Evolutionary conservation across 2,329 filamentous ascomycete species (phyloP), one percentile per base, ranked within the genome.

Genomic region (Colletotrichum phormii): DNA sequence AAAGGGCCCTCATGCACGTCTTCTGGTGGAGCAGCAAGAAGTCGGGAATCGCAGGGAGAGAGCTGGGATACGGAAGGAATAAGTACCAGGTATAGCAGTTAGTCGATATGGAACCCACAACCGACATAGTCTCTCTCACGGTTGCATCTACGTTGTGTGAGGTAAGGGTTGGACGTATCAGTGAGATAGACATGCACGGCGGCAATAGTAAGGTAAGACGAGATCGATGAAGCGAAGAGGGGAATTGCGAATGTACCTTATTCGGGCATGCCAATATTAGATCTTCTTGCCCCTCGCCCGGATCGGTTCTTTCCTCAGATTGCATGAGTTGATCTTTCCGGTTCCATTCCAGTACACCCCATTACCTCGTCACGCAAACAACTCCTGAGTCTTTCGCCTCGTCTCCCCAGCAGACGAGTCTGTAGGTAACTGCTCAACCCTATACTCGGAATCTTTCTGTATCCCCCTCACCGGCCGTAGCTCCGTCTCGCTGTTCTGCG

Each of bases 401-500:
- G 49, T 68, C 33, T 64, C 66, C 1, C 24, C 49, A 0, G 24
- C 18, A 13, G 33, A 26, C 33, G 26, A 64, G 31, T 1, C 66
- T n/a, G 26, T 18, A 5, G 26, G 35, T 18, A 57, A 26, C 29
- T 61, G 31, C 35, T 71, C 71, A 13, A 71, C 33, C 15, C 33
- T 61, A 55, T 59, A 71, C 37, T 62, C 61, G 12, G 24, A 31
- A 6, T 71, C 42, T 22, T 71, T 71, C 7, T 66, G 67, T 2
- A 73, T 66, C 1, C 67, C 67, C 24, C 42, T 53, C 18, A 73
- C 55, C 11, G 57, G 67, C 26, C 35, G 53, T 29, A 71, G 2
- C 61, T 71, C 67, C 24, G 71, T 73, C 35, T 73, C 53, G 24
- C 71, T 73, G n/a, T 49, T 59, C 33, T 51, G 13, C 15, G 29